These are phyloP conservation scores for Hypoxylon sp. DNA, from an alignment of 2,329 filamentous ascomycete species.

Conservation along the genomic window DNA sequence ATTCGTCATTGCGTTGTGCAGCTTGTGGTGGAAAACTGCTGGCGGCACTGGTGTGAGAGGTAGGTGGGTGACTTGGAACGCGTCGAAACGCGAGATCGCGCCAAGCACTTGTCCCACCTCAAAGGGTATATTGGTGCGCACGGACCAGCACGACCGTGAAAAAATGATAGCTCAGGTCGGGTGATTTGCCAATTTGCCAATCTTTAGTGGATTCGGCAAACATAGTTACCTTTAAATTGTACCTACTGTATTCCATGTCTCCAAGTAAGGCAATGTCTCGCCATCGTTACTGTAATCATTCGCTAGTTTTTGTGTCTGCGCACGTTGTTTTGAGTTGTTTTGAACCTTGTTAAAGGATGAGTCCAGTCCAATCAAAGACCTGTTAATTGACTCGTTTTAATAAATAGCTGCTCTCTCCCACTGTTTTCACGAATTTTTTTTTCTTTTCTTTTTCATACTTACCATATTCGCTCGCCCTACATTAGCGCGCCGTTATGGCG, in stretches of 20 bases:
- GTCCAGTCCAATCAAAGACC: not conserved
- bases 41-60: not conserved
- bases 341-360: not conserved
- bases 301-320: no score
- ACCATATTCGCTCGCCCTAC: conserved; percentile 52
- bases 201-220: no score
- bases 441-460: conserved; percentile 55
- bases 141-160: not conserved
- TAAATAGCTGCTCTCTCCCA: conserved; percentile 35
- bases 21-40: not conserved
- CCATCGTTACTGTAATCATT: no score
- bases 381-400: not conserved
- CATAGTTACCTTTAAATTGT: no score
- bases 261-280: no score
- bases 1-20: not conserved
- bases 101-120: not conserved
- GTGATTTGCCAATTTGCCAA: no score
- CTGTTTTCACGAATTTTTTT: conserved; percentile 29
- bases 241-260: no score
- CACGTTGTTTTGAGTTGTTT: no score
- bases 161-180: not conserved
- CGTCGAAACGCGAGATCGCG: conserved; percentile 1
- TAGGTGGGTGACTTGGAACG: not conserved
- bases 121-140: not conserved
- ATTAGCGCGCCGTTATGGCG: no score